Conservation (phyloP, 129 eudicot species). For the Saposhnikovia divaricata region DNA sequence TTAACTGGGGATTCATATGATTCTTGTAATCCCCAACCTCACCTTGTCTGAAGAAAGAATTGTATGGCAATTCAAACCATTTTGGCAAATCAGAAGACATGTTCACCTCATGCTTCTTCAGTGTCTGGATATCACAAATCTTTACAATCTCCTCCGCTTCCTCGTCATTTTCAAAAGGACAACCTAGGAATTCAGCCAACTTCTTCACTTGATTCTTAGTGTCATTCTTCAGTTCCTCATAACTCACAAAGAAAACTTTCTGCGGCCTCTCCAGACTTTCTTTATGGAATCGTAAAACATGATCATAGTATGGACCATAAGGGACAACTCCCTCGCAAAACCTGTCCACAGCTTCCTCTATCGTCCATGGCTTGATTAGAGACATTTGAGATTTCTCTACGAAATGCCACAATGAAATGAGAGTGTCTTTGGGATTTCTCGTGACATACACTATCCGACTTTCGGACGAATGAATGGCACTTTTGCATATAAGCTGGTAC, state of each 20-base stretch:
- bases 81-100: constrained; percentile 18
- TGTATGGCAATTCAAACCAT: constrained; percentile 29
- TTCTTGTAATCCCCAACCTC: constrained; percentile 29
- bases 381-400: background rate
- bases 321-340: constrained; percentile 25
- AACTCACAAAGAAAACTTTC: constrained; percentile 19
- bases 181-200: constrained; percentile 27
- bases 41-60: constrained; percentile 33
- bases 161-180: constrained; percentile 18
- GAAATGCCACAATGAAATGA: constrained; percentile 31
- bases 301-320: constrained; percentile 31
- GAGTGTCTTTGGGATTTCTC: constrained; percentile 37
- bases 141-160: constrained; percentile 21
- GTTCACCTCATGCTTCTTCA: constrained; percentile 21
- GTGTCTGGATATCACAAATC: constrained; percentile 23
- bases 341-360: constrained; percentile 29
- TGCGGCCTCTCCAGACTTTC: constrained; percentile 20
- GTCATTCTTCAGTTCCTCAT: constrained; percentile 25
- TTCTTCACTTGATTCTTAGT: constrained; percentile 11
- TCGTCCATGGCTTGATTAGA: constrained; percentile 13
- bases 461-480: constrained; percentile 13
- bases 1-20: constrained; percentile 16
- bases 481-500: constrained; percentile 18
- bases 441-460: constrained; percentile 28
- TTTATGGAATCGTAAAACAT: constrained; percentile 21